A percentile compares a stretch with the other conserved stretches of the same genome.
Evolutionary conservation across 805 yeast genomes (phyloP).

Genomic region (Peterozyma xylosa): DNA sequence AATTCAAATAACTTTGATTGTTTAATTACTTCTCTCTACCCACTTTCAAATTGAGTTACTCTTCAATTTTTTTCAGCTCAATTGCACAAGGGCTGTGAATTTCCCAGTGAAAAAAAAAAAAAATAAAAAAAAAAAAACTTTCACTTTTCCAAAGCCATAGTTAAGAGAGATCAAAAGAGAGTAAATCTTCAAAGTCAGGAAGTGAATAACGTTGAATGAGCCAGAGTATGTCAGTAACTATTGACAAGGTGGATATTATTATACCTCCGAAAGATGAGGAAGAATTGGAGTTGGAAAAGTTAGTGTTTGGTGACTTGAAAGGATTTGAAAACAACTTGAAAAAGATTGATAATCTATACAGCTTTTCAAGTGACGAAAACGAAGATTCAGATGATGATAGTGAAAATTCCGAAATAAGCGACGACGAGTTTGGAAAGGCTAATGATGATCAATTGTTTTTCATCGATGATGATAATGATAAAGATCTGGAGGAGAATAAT

Average conservation of each 20-base stretch:
- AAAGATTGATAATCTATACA: slow-evolving; percentile 49
- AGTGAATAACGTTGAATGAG: no score
- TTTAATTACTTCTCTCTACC: no score
- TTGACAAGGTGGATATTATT: slow-evolving; percentile 10
- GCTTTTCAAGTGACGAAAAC: slow-evolving; percentile 33
- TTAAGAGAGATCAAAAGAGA: no score
- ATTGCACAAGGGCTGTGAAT: no score
- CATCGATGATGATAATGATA: slow-evolving; percentile 38
- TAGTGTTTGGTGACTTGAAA: slow-evolving; percentile 84
- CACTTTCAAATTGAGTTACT: no score
- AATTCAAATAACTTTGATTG: no score
- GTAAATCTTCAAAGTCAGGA: no score
- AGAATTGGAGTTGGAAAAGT: slow-evolving; percentile 69
- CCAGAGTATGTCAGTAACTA: no score
- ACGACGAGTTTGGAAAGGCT: slow-evolving; percentile 23
- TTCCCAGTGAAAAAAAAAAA: no score
- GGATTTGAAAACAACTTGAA: slow-evolving; percentile 64
- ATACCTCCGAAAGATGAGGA: slow-evolving; percentile 77
- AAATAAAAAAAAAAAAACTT: no score
- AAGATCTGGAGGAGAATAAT: slow-evolving; percentile 15
- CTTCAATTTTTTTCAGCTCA: no score
- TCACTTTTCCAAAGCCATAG: no score
- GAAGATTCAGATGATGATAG: slow-evolving; percentile 22
- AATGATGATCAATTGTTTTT: slow-evolving; percentile 47
- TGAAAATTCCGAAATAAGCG: slow-evolving; percentile 33